phyloP scores from a whole-genome alignment of 2,329 filamentous ascomycete genomes.

The Didymella segeticola region DNA sequence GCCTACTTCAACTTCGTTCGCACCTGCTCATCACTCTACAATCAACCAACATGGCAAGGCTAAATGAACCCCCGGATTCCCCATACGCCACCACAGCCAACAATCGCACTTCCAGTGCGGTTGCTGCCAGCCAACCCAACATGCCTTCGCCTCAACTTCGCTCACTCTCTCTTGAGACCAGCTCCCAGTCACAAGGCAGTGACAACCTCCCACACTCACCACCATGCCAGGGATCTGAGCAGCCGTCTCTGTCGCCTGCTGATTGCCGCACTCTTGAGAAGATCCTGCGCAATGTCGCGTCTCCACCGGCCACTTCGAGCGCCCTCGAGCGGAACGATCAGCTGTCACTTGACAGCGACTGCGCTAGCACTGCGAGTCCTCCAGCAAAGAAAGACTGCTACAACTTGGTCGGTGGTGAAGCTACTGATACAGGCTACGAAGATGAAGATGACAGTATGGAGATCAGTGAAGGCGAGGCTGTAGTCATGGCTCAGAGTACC shows the following conservation, averaged over 20 bases:
- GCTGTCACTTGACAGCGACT: neutral
- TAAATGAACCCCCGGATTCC: slow-evolving; percentile 1
- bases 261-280: slow-evolving; percentile 23
- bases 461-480: slow-evolving; percentile 13
- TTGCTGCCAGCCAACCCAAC: neutral
- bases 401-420: slow-evolving; percentile 12
- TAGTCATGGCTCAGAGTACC: neutral
- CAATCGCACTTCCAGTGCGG: neutral
- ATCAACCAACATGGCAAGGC: slow-evolving; percentile 9
- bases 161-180: neutral
- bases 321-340: neutral
- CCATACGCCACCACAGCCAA: neutral
- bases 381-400: neutral
- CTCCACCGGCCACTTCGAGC: neutral
- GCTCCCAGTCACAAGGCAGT: slow-evolving; percentile 1
- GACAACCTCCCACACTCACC: neutral
- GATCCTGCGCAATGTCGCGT: slow-evolving; percentile 13
- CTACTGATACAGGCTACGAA: slow-evolving; percentile 18
- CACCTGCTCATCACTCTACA: neutral
- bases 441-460: slow-evolving; percentile 30
- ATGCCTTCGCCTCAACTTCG: slow-evolving; percentile 8
- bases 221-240: neutral
- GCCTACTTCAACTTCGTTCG: neutral
- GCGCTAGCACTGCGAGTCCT: neutral
- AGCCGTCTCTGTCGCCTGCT: slow-evolving; percentile 7